phyloP scores from a whole-genome alignment of 2,329 filamentous ascomycete genomes.

The Aureobasidium namibiae region DNA sequence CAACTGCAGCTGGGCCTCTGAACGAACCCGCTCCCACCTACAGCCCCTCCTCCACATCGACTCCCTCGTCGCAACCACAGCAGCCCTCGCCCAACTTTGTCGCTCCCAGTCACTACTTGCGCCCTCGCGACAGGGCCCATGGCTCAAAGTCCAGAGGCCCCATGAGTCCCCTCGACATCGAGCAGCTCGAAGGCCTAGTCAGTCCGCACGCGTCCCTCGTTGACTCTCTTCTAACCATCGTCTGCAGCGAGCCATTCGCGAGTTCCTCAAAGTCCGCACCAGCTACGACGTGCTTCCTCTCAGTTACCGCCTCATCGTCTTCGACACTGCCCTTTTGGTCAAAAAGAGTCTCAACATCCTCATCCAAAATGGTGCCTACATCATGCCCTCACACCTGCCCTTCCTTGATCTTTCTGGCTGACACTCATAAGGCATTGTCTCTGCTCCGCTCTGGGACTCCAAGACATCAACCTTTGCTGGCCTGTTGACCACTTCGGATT shows the following conservation, averaged over 20 bases:
- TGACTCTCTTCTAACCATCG: slow-evolving; percentile 9
- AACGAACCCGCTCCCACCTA: neutral
- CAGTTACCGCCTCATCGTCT: slow-evolving; percentile 89
- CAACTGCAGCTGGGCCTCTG: slow-evolving; percentile 7
- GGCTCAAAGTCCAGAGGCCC: slow-evolving; percentile 21
- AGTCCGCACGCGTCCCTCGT: slow-evolving; percentile 30
- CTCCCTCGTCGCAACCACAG: neutral
- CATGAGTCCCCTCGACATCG: slow-evolving; percentile 59
- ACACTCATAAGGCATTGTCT: slow-evolving; percentile 70
- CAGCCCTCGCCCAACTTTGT: slow-evolving; percentile 25
- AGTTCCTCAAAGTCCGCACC: slow-evolving; percentile 91
- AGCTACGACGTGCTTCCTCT: slow-evolving; percentile 97
- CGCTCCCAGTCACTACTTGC: slow-evolving; percentile 30
- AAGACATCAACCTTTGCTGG: slow-evolving; percentile 87
- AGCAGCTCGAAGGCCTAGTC: slow-evolving; percentile 72
- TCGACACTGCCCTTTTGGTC: slow-evolving; percentile 90
- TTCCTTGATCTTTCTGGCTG: slow-evolving; percentile 4
- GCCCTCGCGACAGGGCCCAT: slow-evolving; percentile 18
- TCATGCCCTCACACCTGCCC: neutral
- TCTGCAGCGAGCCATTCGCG: slow-evolving; percentile 72
- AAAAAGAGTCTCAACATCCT: slow-evolving; percentile 96
- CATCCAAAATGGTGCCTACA: slow-evolving; percentile 73
- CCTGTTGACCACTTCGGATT: slow-evolving; percentile 89
- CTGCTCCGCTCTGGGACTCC: slow-evolving; percentile 94
- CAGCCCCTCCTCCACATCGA: neutral